Base-by-base conservation (phyloP, 2,329 filamentous ascomycete species). In the Myriosclerotinia duriaeana region DNA sequence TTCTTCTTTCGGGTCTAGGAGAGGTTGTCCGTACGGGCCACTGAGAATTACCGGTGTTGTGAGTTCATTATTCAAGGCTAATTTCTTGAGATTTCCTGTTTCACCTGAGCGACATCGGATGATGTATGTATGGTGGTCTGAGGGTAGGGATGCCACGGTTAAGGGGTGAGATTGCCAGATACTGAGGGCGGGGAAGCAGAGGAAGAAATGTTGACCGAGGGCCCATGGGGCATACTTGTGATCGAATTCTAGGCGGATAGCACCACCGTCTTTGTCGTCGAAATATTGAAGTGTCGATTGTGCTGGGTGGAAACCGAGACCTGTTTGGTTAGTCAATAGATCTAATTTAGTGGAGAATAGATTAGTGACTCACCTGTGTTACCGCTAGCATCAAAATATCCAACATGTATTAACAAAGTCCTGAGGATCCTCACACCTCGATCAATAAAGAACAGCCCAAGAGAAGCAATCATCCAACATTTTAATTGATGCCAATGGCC, bases 81-180 rank as follows among this genome's bases (percentile, higher is more conserved):
- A 78, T 81, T 0, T 65, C 67, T 69, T 70, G 1, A 74, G 63
- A 2, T 68, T 67, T 2, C 62, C 58, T 0, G 87, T 89, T 75
- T 89, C 85, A 14, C 87, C 87, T 0, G 77, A 77, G 68, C 85
- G 85, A 5, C 84, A 84, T 5, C 86, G 80, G 67, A 88, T 78
- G 59, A 87, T 80, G 71, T 87, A 87, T 20, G 82, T 81, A 70
- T 87, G 84, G 80, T 2, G 74, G 70, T 0, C 80, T 77, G 64
- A 90, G 9, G 91, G 90, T 1, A 91, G 90, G 69, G 89, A 93
- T 42, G 89, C 88, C 48, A 92, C 81, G 3, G 89, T 91, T 79
- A 93, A 92, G 1, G 90, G 90, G 74, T 93, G 90, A 54, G 88
- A 91, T 74, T 90, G 90, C 87, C 87, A 90, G 71, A 87, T 82